Percentiles rank a stretch among this genome's conserved stretches.
Conservation (phyloP, 2,329 filamentous ascomycete genomes). For the Neoscytalidium dimidiatum region DNA sequence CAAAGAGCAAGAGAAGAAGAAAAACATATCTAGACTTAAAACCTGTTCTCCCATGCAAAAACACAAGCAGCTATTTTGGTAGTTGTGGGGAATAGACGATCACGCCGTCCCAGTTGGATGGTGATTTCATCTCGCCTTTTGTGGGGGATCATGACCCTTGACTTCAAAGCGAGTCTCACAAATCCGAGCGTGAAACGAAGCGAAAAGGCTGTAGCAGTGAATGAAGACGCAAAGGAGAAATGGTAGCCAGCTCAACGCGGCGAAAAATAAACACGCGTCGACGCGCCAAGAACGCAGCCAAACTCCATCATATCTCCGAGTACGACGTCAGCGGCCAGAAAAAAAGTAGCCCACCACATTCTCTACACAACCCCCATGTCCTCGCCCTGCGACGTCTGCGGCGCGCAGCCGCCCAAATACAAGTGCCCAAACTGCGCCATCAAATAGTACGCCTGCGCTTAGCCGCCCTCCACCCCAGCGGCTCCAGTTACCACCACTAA, state of each 20-base stretch:
- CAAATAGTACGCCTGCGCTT: not conserved
- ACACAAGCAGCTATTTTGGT: too few species aligned
- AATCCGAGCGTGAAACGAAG: not conserved
- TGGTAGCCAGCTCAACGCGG: not conserved
- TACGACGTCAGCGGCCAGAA: slow-evolving; percentile 10
- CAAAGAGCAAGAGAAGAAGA: too few species aligned
- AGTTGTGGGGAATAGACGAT: too few species aligned
- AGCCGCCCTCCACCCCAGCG: not conserved
- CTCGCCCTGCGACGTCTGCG: slow-evolving; percentile 8
- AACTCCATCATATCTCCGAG: slow-evolving; percentile 4
- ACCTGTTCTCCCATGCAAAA: too few species aligned
- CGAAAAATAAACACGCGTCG: not conserved
- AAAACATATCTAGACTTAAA: too few species aligned
- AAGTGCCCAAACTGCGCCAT: slow-evolving; percentile 9
- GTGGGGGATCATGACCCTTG: too few species aligned
- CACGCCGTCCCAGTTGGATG: too few species aligned
- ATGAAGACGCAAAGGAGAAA: not conserved
- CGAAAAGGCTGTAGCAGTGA: too few species aligned
- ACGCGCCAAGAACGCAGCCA: not conserved
- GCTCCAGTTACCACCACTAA: not conserved
- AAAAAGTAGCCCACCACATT: not conserved
- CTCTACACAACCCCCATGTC: not conserved
- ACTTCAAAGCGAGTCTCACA: too few species aligned
- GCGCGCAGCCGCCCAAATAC: slow-evolving; percentile 11
- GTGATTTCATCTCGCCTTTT: too few species aligned